phyloP scores from a whole-genome alignment of 208 protist species.

The Porcisia deanei region DNA sequence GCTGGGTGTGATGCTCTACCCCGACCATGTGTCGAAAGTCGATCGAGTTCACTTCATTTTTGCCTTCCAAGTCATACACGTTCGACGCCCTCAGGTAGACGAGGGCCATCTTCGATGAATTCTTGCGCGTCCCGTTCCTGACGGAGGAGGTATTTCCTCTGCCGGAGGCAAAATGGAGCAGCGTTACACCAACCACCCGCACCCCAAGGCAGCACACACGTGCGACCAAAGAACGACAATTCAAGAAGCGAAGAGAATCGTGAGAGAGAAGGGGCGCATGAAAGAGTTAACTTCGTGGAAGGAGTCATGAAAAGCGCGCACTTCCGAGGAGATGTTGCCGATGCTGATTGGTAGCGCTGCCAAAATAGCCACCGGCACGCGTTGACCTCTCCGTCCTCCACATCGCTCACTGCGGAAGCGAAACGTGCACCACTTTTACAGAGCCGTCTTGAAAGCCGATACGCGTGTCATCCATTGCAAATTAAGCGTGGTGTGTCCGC shows the following conservation, averaged over 20 bases:
- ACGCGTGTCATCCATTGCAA: background rate
- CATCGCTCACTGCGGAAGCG: background rate
- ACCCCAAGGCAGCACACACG: background rate
- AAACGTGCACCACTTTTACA: background rate
- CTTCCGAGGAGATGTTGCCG: too few species aligned
- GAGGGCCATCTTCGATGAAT: constrained; percentile 20
- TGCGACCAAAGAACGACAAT: background rate
- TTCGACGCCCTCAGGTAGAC: constrained; percentile 17
- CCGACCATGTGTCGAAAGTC: constrained; percentile 32
- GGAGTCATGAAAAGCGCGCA: background rate
- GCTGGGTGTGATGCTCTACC: constrained; percentile 17
- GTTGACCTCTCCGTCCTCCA: background rate
- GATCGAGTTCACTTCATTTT: constrained; percentile 22
- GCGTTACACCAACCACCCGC: background rate
- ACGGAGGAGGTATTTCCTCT: background rate
- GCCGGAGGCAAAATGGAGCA: too few species aligned
- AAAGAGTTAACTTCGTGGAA: background rate
- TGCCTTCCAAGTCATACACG: constrained; percentile 12
- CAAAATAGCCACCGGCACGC: background rate
- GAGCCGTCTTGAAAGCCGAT: background rate
- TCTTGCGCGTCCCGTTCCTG: too few species aligned
- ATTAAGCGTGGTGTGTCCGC: background rate
- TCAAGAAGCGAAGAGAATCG: background rate
- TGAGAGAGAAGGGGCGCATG: background rate
- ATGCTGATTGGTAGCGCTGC: background rate